Conservation (phyloP, 495 filamentous ascomycete genomes). For the Podospora sp. region DNA sequence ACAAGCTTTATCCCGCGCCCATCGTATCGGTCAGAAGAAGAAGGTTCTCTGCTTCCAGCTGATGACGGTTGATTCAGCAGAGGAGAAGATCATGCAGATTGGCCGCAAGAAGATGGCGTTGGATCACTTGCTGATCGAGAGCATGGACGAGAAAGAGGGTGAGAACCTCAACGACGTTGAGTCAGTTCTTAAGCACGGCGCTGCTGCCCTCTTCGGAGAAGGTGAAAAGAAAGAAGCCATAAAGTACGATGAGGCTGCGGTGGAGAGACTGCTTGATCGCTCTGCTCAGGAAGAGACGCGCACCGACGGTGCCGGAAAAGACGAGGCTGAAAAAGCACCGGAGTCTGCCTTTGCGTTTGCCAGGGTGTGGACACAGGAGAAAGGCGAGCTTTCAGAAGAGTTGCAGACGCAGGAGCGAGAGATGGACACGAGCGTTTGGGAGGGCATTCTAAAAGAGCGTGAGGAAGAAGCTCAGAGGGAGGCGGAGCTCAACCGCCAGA, state of each 20-base stretch:
- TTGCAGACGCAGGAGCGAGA: conserved; percentile 56
- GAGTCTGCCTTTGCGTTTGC: conserved; percentile 88
- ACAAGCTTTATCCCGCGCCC: conserved; percentile 89
- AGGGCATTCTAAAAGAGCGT: conserved; percentile 79
- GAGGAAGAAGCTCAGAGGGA: conserved; percentile 74
- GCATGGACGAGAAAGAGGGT: conserved; percentile 73
- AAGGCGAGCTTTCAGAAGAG: conserved; percentile 59
- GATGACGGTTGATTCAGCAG: conserved; percentile 81
- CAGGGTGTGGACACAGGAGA: conserved; percentile 88
- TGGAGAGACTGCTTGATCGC: conserved; percentile 88
- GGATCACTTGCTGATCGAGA: conserved; percentile 91
- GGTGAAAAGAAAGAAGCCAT: conserved; percentile 67
- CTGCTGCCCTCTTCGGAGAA: conserved; percentile 81
- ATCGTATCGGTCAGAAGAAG: conserved; percentile 93
- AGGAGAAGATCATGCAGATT: conserved; percentile 96
- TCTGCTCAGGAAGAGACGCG: conserved; percentile 73
- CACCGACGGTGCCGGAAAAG: conserved; percentile 30
- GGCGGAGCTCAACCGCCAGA: conserved; percentile 62
- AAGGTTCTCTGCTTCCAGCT: conserved; percentile 95
- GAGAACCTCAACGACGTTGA: conserved; percentile 76
- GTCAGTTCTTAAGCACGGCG: conserved; percentile 86
- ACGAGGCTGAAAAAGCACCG: conserved; percentile 55
- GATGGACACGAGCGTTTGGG: conserved; percentile 73
- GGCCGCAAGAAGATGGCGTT: conserved; percentile 94
- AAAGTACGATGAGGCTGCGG: conserved; percentile 73